phyloP scores from a whole-genome alignment of 2,329 filamentous ascomycete species.

The Fusarium illudens region DNA sequence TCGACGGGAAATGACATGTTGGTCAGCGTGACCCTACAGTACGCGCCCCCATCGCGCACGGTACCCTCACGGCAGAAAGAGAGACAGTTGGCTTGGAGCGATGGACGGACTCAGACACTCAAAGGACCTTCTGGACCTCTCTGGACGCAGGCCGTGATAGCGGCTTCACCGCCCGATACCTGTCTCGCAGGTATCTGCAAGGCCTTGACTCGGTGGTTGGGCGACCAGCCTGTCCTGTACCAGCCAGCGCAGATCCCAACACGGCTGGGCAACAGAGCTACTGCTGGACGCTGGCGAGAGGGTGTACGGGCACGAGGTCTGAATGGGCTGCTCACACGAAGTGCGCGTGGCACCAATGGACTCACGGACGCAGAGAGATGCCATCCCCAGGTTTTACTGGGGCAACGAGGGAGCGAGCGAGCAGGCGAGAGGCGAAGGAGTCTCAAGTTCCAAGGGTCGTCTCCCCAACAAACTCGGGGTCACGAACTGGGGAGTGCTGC shows the following conservation, averaged over 20 bases:
- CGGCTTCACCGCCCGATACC: conserved; percentile 37
- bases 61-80: conserved; percentile 7
- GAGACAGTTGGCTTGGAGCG: not conserved
- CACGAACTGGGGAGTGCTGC: conserved; percentile 4
- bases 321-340: conserved; percentile 34
- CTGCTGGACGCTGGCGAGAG: conserved; percentile 20
- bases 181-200: conserved; percentile 24
- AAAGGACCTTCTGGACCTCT: conserved; percentile 31
- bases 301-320: conserved; percentile 36
- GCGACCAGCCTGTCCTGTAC: conserved; percentile 31
- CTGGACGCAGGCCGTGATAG: conserved; percentile 34
- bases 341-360: conserved; percentile 42
- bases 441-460: conserved; percentile 11
- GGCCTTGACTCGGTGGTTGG: not conserved
- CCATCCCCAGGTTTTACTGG: conserved; percentile 36
- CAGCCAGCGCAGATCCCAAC: conserved; percentile 37
- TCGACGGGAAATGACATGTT: conserved; percentile 40
- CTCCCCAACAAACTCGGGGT: conserved; percentile 25
- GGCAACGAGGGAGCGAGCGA: conserved; percentile 18
- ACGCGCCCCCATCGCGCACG: conserved; percentile 8
- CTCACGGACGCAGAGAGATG: conserved; percentile 25
- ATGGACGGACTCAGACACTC: conserved; percentile 24
- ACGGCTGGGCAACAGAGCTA: conserved; percentile 24
- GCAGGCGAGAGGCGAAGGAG: not conserved
- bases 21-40: conserved; percentile 42